These are phyloP conservation scores for Boletus sp. DNA, from an alignment of 1,284 basidiomycete species.

Conservation along the genomic window DNA sequence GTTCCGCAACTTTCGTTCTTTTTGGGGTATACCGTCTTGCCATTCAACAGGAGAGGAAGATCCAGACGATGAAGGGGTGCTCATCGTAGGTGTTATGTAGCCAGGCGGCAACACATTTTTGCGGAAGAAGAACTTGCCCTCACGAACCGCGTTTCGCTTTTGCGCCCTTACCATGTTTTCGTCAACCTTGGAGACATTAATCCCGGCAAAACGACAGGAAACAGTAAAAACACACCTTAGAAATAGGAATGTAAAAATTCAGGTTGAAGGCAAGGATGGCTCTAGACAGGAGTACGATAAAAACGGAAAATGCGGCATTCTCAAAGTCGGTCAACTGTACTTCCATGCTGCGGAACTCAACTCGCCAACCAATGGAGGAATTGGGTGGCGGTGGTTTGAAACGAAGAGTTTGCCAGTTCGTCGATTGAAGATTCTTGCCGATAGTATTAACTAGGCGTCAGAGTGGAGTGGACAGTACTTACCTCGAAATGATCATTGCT, in stretches of 20 bases:
- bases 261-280: slow-evolving; percentile 90
- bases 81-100: slow-evolving; percentile 38
- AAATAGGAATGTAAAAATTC: slow-evolving; percentile 96
- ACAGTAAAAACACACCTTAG: slow-evolving; percentile 59
- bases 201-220: not conserved
- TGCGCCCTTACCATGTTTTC: slow-evolving; percentile 95
- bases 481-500: slow-evolving; percentile 98
- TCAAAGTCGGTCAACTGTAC: slow-evolving; percentile 99
- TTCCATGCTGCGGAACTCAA: slow-evolving; percentile 99
- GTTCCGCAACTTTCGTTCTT: slow-evolving; percentile 65
- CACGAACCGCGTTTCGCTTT: slow-evolving; percentile 70
- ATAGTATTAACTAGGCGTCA: slow-evolving; percentile 7
- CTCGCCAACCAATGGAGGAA: slow-evolving; percentile 93
- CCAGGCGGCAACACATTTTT: slow-evolving; percentile 76
- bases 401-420: slow-evolving; percentile 98
- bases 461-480: slow-evolving; percentile 5
- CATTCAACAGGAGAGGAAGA: slow-evolving; percentile 44
- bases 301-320: slow-evolving; percentile 95
- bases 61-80: slow-evolving; percentile 49
- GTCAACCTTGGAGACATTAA: slow-evolving; percentile 67
- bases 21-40: slow-evolving; percentile 34
- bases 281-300: slow-evolving; percentile 89
- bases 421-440: slow-evolving; percentile 90
- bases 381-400: slow-evolving; percentile 97
- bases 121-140: slow-evolving; percentile 86